Percentiles rank a stretch among this genome's conserved stretches.
These are phyloP conservation scores for Kodamaea restingae DNA, from an alignment of 805 yeast genomes.

Conservation along the genomic window DNA sequence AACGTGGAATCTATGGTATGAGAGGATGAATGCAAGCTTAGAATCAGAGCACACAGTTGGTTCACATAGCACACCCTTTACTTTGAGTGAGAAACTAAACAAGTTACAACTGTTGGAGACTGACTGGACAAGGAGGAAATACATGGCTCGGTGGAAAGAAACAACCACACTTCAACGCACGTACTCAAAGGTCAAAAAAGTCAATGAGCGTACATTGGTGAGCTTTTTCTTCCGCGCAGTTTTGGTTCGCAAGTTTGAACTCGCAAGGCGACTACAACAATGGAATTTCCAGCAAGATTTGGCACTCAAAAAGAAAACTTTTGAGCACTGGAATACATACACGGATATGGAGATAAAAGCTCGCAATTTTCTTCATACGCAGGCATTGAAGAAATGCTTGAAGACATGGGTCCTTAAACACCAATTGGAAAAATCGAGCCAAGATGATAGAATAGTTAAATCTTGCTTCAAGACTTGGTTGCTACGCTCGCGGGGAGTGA, in stretches of 20 bases:
- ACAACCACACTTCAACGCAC: not conserved
- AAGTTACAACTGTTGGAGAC: constrained; percentile 3
- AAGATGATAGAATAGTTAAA: no score
- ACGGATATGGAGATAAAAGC: not conserved
- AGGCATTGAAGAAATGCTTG: not conserved
- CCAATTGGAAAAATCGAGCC: not conserved
- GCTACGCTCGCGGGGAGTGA: no score
- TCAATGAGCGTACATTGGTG: not conserved
- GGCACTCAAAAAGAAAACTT: not conserved
- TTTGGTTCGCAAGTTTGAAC: constrained; percentile 1
- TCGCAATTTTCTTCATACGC: not conserved
- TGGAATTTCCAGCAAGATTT: not conserved
- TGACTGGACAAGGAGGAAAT: constrained; percentile 1
- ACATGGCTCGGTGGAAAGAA: constrained; percentile 7
- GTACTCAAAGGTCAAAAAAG: not conserved
- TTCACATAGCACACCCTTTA: constrained; percentile 3
- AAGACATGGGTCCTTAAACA: not conserved
- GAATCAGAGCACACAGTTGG: not conserved
- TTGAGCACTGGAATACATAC: not conserved
- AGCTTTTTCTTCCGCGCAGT: constrained; percentile 5
- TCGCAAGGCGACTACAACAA: not conserved
- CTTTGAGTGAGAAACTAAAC: constrained; percentile 6
- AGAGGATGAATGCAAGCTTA: constrained; percentile 4
- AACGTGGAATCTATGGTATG: constrained; percentile 4
- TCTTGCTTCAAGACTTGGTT: no score